Evolutionary conservation across 768 basidiomycete species (phyloP).

Genomic region (Pleurotus tuoliensis): DNA sequence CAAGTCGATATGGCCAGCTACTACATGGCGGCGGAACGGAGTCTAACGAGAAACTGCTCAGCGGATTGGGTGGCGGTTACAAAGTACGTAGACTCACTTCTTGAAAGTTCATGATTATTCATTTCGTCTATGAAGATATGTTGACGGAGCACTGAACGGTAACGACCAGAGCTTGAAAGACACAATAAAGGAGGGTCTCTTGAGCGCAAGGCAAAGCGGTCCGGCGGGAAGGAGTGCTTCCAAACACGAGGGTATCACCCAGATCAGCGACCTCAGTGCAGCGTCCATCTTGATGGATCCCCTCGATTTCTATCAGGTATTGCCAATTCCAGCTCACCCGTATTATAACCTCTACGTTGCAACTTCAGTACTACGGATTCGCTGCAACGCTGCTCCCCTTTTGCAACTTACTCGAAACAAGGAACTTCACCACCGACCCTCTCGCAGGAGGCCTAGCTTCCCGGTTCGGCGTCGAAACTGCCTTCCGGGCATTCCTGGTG

Average conservation of each 20-base stretch:
- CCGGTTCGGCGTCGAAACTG: slow-evolving; percentile 26
- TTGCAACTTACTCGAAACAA: slow-evolving; percentile 43
- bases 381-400: slow-evolving; percentile 40
- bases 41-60: slow-evolving; percentile 46
- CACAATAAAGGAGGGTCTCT: slow-evolving; percentile 38
- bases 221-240: slow-evolving; percentile 36
- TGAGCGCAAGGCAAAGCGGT: slow-evolving; percentile 38
- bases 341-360: background rate
- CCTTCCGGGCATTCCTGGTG: slow-evolving; percentile 36
- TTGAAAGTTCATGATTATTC: background rate
- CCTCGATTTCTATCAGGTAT: slow-evolving; percentile 42
- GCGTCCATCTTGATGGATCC: slow-evolving; percentile 48
- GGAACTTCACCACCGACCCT: slow-evolving; percentile 33
- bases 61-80: slow-evolving; percentile 51
- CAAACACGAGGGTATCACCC: slow-evolving; percentile 27
- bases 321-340: background rate
- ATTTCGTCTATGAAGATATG: slow-evolving; percentile 19
- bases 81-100: slow-evolving; percentile 14
- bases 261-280: slow-evolving; percentile 33
- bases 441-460: slow-evolving; percentile 35
- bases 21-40: slow-evolving; percentile 46
- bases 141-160: slow-evolving; percentile 31
- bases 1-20: slow-evolving; percentile 49
- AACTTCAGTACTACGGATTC: slow-evolving; percentile 42
- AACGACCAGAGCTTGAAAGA: slow-evolving; percentile 26